Percentiles rank a stretch among this genome's conserved stretches.
Conservation (phyloP, 2,329 filamentous ascomycete species). For the Teratosphaeriaceae sp. region DNA sequence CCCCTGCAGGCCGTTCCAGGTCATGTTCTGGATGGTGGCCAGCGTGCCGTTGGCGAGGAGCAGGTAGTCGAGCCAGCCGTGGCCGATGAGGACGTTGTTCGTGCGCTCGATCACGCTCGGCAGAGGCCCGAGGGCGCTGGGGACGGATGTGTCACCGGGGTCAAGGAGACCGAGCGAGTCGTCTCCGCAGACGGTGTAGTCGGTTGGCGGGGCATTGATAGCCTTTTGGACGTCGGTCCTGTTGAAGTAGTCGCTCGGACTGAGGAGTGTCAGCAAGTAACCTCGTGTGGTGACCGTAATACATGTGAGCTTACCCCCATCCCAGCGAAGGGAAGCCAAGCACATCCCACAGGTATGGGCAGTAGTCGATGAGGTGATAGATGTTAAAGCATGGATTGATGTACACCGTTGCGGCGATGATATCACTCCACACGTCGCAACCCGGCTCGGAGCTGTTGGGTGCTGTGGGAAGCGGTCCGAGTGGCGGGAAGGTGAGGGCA, state of each 20-base stretch:
- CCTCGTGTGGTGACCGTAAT: background rate
- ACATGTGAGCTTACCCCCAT: no score
- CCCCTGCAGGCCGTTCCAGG: constrained; percentile 26
- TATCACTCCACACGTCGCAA: constrained; percentile 28
- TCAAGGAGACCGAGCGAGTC: constrained; percentile 14
- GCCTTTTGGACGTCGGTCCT: constrained; percentile 27
- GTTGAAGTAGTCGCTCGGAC: constrained; percentile 26
- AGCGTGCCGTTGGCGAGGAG: constrained; percentile 25
- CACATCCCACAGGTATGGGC: constrained; percentile 21
- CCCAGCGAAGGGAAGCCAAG: constrained; percentile 18
- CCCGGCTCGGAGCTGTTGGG: constrained; percentile 8
- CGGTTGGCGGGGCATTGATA: constrained; percentile 26
- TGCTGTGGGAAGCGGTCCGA: constrained; percentile 13
- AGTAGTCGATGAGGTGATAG: constrained; percentile 26
- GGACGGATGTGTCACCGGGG: constrained; percentile 13
- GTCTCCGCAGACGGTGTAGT: constrained; percentile 25
- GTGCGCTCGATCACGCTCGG: constrained; percentile 27
- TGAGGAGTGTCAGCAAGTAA: background rate
- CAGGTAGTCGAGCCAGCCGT: constrained; percentile 22
- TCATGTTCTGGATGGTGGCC: constrained; percentile 24
- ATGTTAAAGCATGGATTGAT: constrained; percentile 30
- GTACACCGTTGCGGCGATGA: constrained; percentile 23
- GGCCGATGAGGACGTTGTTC: constrained; percentile 28
- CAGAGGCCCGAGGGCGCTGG: constrained; percentile 15
- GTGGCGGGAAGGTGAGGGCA: constrained; percentile 34